phyloP scores from a whole-genome alignment of 805 yeast species.

The Sungouiella blattae region DNA sequence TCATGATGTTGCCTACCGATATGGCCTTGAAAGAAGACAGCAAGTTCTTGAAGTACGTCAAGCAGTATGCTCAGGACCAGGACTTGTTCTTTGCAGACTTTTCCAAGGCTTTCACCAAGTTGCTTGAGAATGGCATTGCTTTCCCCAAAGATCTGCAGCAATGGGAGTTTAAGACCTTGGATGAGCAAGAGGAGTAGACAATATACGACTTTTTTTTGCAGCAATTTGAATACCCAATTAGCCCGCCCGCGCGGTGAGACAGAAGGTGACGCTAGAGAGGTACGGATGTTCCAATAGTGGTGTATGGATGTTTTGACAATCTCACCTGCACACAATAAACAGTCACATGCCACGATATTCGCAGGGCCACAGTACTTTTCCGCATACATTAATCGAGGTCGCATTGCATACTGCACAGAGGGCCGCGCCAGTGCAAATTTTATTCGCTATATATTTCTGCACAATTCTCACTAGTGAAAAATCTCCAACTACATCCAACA shows the following conservation, averaged over 20 bases:
- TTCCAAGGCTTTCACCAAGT: constrained; percentile 40
- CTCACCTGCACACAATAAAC: too few relatives aligned
- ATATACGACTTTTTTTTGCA: not conserved
- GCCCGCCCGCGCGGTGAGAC: too few relatives aligned
- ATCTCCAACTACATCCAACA: constrained; percentile 1
- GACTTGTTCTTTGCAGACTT: constrained; percentile 49
- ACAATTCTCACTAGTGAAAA: not conserved
- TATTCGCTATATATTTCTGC: not conserved
- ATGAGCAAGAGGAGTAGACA: constrained; percentile 8
- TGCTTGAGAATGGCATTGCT: constrained; percentile 41
- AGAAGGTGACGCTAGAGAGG: not conserved
- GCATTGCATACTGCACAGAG: too few relatives aligned
- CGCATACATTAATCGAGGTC: too few relatives aligned
- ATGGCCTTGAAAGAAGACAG: constrained; percentile 49
- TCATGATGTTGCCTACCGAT: constrained; percentile 61
- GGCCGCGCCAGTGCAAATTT: too few relatives aligned
- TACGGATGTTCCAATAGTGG: not conserved
- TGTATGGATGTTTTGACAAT: not conserved
- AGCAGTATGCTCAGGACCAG: constrained; percentile 47
- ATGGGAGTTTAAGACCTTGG: constrained; percentile 11
- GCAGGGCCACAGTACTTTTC: too few relatives aligned
- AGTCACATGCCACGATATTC: too few relatives aligned
- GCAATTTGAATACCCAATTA: too few relatives aligned
- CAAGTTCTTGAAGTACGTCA: constrained; percentile 43
- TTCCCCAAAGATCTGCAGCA: constrained; percentile 3